These are phyloP conservation scores for Vaccinium corymbosum DNA, from an alignment of 148 eudicot genomes.

Conservation along the genomic window DNA sequence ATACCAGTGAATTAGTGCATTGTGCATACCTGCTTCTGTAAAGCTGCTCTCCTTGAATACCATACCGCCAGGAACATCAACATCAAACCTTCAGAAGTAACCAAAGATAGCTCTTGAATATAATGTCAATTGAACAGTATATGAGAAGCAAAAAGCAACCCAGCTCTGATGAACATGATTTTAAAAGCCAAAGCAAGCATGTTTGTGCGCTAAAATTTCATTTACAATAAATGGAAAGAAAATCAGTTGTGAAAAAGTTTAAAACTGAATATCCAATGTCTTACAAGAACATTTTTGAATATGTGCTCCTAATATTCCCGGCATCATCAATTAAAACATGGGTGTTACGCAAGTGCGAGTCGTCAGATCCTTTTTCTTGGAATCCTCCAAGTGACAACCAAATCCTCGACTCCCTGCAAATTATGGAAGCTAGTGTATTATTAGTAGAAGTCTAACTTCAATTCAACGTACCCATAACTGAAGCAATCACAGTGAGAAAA, in stretches of 20 bases:
- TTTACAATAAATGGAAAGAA: background rate
- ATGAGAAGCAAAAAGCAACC: background rate
- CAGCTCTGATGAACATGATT: background rate
- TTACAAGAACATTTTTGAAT: conserved; percentile 80
- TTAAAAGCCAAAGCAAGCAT: background rate
- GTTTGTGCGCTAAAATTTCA: background rate
- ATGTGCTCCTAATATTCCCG: conserved; percentile 68
- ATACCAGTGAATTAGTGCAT: conserved; percentile 7
- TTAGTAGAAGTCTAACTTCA: background rate
- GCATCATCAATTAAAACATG: conserved; percentile 81
- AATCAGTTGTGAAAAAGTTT: conserved; percentile 8
- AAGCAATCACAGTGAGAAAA: background rate
- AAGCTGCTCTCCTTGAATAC: conserved; percentile 88
- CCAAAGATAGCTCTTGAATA: conserved; percentile 2
- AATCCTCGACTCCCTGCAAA: conserved; percentile 75
- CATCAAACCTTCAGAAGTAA: conserved; percentile 72
- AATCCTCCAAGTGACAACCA: conserved; percentile 98
- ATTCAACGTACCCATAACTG: background rate
- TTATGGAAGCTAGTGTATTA: conserved; percentile 3
- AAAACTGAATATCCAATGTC: conserved; percentile 26
- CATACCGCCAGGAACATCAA: conserved; percentile 89
- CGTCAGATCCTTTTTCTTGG: conserved; percentile 84
- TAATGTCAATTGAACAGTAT: background rate
- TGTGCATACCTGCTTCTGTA: conserved; percentile 80
- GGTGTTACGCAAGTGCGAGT: conserved; percentile 75